These are phyloP conservation scores for Aspergillus persii DNA, from an alignment of 2,329 filamentous ascomycete species.

Conservation along the genomic window DNA sequence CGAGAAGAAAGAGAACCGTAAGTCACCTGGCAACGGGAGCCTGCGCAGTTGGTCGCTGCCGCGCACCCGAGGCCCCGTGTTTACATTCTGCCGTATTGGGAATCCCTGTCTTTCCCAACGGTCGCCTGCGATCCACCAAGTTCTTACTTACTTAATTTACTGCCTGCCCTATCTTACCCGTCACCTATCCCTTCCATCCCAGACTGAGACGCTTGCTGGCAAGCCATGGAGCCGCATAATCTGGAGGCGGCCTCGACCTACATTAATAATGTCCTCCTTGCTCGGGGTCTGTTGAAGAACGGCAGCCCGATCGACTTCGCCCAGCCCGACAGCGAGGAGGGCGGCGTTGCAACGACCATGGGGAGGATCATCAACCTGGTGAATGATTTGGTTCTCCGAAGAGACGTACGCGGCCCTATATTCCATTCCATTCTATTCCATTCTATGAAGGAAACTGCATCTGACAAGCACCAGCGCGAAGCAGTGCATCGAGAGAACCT, in stretches of 20 bases:
- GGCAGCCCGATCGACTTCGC: conserved; percentile 72
- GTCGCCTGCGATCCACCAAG: neutral
- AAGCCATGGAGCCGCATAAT: conserved; percentile 48
- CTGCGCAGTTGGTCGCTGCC: conserved; percentile 21
- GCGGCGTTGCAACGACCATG: conserved; percentile 66
- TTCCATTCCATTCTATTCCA: neutral
- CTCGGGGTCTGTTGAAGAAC: conserved; percentile 60
- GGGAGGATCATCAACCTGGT: conserved; percentile 86
- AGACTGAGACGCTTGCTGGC: conserved; percentile 22
- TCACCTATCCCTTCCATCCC: neutral
- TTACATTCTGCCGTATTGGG: conserved; percentile 46
- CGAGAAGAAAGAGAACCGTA: neutral
- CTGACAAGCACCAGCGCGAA: conserved; percentile 62
- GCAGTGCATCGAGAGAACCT: conserved; percentile 83
- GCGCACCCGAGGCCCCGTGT: conserved; percentile 30
- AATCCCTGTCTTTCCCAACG: conserved; percentile 14
- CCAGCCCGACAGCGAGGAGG: conserved; percentile 62
- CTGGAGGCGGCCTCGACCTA: conserved; percentile 62
- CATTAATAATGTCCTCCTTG: conserved; percentile 65
- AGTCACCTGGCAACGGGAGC: conserved; percentile 10
- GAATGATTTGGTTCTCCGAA: conserved; percentile 85
- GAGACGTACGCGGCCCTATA: conserved; percentile 65
- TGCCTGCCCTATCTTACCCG: neutral
- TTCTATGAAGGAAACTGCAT: conserved; percentile 10
- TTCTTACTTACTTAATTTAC: neutral